Percentiles rank a stretch among this genome's conserved stretches.
phyloP scores from a whole-genome alignment of 73 alveolate species.

The Paramecium pentaurelia region DNA sequence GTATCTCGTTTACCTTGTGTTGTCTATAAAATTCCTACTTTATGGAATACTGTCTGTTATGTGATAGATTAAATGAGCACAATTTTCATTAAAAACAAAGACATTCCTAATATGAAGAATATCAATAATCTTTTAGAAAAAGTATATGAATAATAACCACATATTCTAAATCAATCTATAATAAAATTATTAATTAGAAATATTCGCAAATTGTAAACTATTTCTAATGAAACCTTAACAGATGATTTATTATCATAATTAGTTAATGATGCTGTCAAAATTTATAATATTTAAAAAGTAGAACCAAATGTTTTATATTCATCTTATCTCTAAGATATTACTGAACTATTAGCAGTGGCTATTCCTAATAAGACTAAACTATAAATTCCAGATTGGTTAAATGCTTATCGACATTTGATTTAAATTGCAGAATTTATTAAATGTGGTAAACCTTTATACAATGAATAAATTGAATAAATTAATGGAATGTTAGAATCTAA shows the following conservation, averaged over 20 bases:
- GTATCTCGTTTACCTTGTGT: slow-evolving; percentile 66
- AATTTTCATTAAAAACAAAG: slow-evolving; percentile 2
- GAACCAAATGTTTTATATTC: slow-evolving; percentile 58
- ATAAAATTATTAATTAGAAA: slow-evolving; percentile 54
- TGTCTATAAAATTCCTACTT: slow-evolving; percentile 70
- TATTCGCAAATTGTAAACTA: slow-evolving; percentile 1
- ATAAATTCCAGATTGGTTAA: slow-evolving; percentile 54
- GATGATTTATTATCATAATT: background rate
- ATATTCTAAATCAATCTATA: background rate
- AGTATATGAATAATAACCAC: background rate
- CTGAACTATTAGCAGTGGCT: slow-evolving; percentile 51
- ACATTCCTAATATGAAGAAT: background rate
- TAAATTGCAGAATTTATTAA: slow-evolving; percentile 31
- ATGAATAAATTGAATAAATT: slow-evolving; percentile 1
- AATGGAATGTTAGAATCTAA: background rate
- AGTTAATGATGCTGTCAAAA: background rate
- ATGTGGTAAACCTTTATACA: slow-evolving; percentile 8
- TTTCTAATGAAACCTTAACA: background rate
- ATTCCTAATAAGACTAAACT: background rate
- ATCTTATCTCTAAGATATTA: slow-evolving; percentile 42
- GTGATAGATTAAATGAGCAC: slow-evolving; percentile 55
- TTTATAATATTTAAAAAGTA: background rate
- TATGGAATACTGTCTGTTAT: slow-evolving; percentile 71
- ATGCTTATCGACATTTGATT: background rate
- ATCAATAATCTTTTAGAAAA: background rate